A percentile compares a stretch with the other conserved stretches of the same genome.
Conservation (phyloP, 768 basidiomycete genomes). For the Kwoniella sp. region DNA sequence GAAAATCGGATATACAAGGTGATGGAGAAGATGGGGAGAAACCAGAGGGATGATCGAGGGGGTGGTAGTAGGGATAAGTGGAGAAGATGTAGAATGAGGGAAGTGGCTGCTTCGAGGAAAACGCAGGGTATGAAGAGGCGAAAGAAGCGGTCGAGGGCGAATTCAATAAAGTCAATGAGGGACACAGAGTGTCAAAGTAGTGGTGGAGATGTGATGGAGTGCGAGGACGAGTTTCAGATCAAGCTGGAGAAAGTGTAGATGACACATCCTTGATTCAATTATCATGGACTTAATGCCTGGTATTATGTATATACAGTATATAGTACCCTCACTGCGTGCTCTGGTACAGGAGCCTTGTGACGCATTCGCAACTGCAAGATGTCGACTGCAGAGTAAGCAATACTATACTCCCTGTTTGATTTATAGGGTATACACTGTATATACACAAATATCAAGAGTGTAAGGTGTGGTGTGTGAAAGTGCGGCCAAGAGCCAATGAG, state of each 20-base stretch:
- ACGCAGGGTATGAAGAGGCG: constrained; percentile 1
- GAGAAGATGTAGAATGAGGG: neutral
- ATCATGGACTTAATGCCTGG: no score
- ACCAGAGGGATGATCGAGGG: neutral
- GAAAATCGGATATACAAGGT: constrained; percentile 18
- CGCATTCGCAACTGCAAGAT: no score
- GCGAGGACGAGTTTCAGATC: constrained; percentile 1
- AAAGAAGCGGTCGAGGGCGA: neutral
- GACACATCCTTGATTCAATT: no score
- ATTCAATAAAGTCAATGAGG: neutral
- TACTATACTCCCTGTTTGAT: no score
- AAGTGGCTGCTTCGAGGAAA: neutral
- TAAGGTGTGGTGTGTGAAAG: no score
- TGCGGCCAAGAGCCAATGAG: no score
- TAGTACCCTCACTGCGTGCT: no score
- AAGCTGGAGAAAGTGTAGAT: neutral
- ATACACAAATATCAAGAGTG: no score
- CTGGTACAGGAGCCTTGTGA: no score
- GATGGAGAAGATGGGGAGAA: neutral
- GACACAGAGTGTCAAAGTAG: neutral
- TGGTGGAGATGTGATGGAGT: neutral
- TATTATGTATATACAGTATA: no score
- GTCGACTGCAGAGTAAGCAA: no score
- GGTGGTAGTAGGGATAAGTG: constrained; percentile 1
- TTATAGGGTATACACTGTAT: no score